Conservation (phyloP, 2,329 filamentous ascomycete genomes). For the Exserohilum rostratum region DNA sequence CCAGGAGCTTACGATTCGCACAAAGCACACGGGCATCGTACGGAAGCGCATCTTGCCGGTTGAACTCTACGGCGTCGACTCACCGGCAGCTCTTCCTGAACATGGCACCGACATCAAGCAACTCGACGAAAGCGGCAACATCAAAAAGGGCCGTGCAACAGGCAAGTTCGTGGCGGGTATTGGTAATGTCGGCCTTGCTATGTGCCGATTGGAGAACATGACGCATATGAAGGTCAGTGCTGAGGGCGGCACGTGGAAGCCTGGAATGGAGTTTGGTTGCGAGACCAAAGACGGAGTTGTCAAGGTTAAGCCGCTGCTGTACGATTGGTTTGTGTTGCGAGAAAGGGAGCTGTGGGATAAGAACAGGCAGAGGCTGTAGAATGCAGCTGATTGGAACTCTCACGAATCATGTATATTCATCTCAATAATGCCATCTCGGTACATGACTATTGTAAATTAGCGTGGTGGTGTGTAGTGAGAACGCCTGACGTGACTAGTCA, state of each 20-base stretch:
- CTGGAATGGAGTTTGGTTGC: slow-evolving; percentile 59
- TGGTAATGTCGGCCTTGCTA: slow-evolving; percentile 83
- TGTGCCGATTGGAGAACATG: slow-evolving; percentile 91
- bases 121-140: slow-evolving; percentile 50
- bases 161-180: slow-evolving; percentile 81
- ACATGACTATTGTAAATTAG: neutral
- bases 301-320: slow-evolving; percentile 70
- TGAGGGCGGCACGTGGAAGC: slow-evolving; percentile 65
- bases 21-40: slow-evolving; percentile 91
- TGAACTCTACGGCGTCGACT: slow-evolving; percentile 63
- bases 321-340: slow-evolving; percentile 69
- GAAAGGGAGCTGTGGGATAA: slow-evolving; percentile 41
- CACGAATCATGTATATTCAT: neutral
- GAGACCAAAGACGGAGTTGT: slow-evolving; percentile 28
- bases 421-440: neutral
- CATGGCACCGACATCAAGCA: slow-evolving; percentile 61
- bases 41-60: slow-evolving; percentile 88
- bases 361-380: slow-evolving; percentile 23
- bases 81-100: slow-evolving; percentile 44
- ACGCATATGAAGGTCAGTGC: slow-evolving; percentile 76
- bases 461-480: neutral
- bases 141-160: slow-evolving; percentile 65
- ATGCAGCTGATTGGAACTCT: neutral
- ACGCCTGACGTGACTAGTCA: slow-evolving; percentile 7
- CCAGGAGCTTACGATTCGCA: slow-evolving; percentile 95